Evolutionary conservation across 345 rosid genomes (phyloP).

Genomic region (Abelmoschus esculentus): DNA sequence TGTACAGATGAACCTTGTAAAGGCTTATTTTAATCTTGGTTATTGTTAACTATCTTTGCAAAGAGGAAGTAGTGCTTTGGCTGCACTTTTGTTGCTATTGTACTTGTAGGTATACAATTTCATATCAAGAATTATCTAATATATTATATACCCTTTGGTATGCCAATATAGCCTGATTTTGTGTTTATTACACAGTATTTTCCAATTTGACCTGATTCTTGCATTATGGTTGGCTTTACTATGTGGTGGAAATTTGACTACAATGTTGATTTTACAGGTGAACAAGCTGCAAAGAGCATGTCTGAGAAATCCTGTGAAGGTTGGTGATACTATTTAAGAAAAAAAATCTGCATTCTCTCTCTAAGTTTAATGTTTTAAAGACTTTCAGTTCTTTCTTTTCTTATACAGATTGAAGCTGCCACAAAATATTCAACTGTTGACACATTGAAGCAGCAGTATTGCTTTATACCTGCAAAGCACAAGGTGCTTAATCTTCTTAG

Average conservation of each 20-base stretch:
- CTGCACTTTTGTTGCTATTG: not conserved
- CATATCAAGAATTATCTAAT: not conserved
- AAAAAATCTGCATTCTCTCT: constrained; percentile 1
- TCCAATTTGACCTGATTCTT: not conserved
- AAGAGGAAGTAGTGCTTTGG: not conserved
- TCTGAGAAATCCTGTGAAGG: constrained; percentile 88
- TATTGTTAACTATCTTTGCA: not conserved
- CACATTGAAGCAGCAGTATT: constrained; percentile 75
- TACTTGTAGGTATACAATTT: not conserved
- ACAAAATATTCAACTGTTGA: constrained; percentile 92
- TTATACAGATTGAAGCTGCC: constrained; percentile 76
- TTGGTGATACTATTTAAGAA: constrained; percentile 16
- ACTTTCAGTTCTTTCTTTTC: constrained; percentile 6
- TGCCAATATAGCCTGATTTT: no score
- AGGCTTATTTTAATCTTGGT: not conserved
- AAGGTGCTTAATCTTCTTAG: constrained; percentile 44
- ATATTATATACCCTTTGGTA: not conserved
- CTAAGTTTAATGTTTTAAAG: constrained; percentile 6
- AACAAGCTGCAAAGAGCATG: constrained; percentile 91
- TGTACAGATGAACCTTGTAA: not conserved
- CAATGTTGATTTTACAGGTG: constrained; percentile 43
- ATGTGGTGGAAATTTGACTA: constrained; percentile 13
- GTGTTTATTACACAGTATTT: not conserved
- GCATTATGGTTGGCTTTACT: not conserved
- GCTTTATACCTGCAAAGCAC: constrained; percentile 70